phyloP scores from a whole-genome alignment of 768 basidiomycete species.

The Tylopilus subfusipes region DNA sequence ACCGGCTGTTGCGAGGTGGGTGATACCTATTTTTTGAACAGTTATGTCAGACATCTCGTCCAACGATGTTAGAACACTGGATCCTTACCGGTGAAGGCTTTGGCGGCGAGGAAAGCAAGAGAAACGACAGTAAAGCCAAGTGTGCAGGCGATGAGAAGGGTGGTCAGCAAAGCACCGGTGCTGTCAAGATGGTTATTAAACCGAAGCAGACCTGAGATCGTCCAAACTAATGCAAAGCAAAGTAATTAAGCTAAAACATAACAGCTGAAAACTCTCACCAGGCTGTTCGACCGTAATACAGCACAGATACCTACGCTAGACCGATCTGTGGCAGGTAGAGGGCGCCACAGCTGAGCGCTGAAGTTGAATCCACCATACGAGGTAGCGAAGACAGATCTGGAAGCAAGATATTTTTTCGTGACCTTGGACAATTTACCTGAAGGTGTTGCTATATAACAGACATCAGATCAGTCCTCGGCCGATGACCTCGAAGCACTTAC shows the following conservation, averaged over 20 bases:
- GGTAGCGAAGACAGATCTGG: constrained; percentile 26
- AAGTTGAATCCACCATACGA: constrained; percentile 31
- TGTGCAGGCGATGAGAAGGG: constrained; percentile 20
- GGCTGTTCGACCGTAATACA: neutral
- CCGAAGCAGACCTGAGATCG: no score
- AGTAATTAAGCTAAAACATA: constrained; percentile 20
- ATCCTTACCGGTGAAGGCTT: constrained; percentile 26
- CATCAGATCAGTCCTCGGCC: constrained; percentile 2
- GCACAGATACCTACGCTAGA: constrained; percentile 19
- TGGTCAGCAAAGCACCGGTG: constrained; percentile 27
- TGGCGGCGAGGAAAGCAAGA: constrained; percentile 24
- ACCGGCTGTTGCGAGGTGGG: constrained; percentile 26
- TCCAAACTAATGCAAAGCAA: constrained; percentile 20
- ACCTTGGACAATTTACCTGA: neutral
- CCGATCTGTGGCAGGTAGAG: constrained; percentile 26
- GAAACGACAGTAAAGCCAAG: constrained; percentile 22
- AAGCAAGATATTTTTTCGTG: neutral
- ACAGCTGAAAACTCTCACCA: constrained; percentile 4
- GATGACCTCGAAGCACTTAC: constrained; percentile 9
- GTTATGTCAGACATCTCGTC: neutral
- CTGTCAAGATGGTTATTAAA: constrained; percentile 6
- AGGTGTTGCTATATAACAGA: constrained; percentile 22
- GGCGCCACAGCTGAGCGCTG: constrained; percentile 28
- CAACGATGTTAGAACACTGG: neutral
- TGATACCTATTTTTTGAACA: constrained; percentile 10